Evolutionary conservation across 768 basidiomycete genomes (phyloP), one percentile per base, ranked within the genome.

Genomic region (Albatrellus ellisii): DNA sequence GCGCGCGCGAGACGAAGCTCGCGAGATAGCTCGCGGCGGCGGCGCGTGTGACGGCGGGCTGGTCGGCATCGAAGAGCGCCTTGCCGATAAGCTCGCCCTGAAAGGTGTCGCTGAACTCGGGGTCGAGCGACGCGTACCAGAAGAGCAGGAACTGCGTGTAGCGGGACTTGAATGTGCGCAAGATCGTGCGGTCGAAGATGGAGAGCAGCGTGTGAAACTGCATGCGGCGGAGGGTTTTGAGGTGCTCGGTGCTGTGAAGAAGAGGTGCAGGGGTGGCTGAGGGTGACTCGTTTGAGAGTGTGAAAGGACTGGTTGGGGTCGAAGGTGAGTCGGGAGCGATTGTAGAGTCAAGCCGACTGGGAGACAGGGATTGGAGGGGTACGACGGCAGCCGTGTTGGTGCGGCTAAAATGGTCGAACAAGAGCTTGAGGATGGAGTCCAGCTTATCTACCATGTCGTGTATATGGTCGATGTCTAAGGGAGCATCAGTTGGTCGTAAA

Each of bases 81-180:
- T 87, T 82, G 6, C 86, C 85, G 32, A 97, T 80, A n/a, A 99
- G 81, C 55, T 90, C 75, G 27, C 94, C 94, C 46, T 87, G 86
- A 58, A 99, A 97, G 42, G 89, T 71, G 58, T 99, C 94, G 34
- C 83, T 73, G 52, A 90, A 95, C 46, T 87, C 78, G 2, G 82
- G 67, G 51, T 90, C 80, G 39, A 94, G 79, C 0, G 94, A 97
- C 17, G 91, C 73, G 55, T 81, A 89, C 79, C 89, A 95, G 67
- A 99, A 99, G 35, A 98, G 54, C 46, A 99, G 73, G 63, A 99
- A 99, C 54, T 98, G 95, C 11, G 90, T 91, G 59, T 98, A 95
- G 28, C 92, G 85, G 0, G 91, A 95, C 54, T 92, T 91, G 66
- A 95, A 95, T 2, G 95, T 98, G 28, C 80, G 84, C 37, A 99